Conservation (phyloP, 2,329 filamentous ascomycete genomes). For the Amesomyces nigricolor region DNA sequence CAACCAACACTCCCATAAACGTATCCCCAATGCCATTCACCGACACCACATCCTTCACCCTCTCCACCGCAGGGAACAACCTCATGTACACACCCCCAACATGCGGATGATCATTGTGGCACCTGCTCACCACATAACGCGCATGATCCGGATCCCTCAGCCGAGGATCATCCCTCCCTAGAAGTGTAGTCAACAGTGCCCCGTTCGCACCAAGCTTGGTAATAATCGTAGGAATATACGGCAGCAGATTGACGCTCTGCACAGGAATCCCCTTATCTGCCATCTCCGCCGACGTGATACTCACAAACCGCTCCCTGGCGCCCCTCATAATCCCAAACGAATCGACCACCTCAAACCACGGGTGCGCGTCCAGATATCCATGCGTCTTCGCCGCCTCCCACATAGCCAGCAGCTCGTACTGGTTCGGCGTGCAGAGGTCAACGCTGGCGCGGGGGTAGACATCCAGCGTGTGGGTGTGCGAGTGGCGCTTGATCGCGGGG, state of each 20-base stretch:
- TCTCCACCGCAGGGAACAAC: constrained; percentile 60
- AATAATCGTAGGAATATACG: constrained; percentile 78
- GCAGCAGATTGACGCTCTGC: constrained; percentile 76
- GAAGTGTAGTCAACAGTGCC: constrained; percentile 67
- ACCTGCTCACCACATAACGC: constrained; percentile 66
- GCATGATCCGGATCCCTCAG: constrained; percentile 57
- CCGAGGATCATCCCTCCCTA: constrained; percentile 61
- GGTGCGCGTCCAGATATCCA: constrained; percentile 60
- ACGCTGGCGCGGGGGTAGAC: constrained; percentile 60
- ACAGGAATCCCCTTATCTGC: constrained; percentile 79
- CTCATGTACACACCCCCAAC: constrained; percentile 80
- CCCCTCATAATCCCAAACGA: constrained; percentile 67
- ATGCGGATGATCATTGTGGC: constrained; percentile 44
- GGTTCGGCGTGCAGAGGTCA: constrained; percentile 76
- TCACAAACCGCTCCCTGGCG: constrained; percentile 65
- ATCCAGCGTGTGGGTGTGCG: constrained; percentile 30
- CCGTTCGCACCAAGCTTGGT: constrained; percentile 76
- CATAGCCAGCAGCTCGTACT: constrained; percentile 74
- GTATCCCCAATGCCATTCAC: constrained; percentile 96
- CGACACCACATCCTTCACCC: constrained; percentile 68
- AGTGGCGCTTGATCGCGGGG: constrained; percentile 29
- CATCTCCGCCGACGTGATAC: constrained; percentile 59
- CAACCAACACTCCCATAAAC: constrained; percentile 78
- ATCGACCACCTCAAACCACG: constrained; percentile 79
- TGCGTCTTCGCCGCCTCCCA: constrained; percentile 61